A percentile compares a stretch with the other conserved stretches of the same genome.
phyloP scores from a whole-genome alignment of 306 rosid genomes.

The Sindora glabra region DNA sequence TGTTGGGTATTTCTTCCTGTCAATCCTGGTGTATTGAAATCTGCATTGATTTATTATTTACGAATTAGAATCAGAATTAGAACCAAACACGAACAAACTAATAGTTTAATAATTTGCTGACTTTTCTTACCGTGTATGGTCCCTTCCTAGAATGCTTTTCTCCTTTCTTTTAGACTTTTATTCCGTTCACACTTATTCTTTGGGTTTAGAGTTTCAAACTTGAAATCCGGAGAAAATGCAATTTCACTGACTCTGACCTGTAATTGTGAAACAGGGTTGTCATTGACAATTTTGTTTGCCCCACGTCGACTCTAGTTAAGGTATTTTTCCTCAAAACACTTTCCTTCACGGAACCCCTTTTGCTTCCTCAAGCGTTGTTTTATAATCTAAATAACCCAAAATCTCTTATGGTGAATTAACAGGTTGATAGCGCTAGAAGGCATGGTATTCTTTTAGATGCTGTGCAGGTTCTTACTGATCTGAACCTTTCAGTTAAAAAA shows the following conservation, averaged over 20 bases:
- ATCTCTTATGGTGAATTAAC: constrained; percentile 13
- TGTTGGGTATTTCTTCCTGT: background rate
- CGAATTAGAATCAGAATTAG: background rate
- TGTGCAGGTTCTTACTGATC: constrained; percentile 77
- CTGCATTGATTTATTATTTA: no score
- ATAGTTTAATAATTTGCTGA: constrained; percentile 12
- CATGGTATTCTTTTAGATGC: constrained; percentile 85
- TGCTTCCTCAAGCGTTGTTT: no score
- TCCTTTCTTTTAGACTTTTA: background rate
- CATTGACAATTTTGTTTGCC: constrained; percentile 79
- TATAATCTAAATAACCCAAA: background rate
- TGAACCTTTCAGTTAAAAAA: constrained; percentile 70
- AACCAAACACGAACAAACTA: background rate
- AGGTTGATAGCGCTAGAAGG: constrained; percentile 93
- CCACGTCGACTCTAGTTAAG: constrained; percentile 80
- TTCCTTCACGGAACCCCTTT: background rate
- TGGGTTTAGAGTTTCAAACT: background rate
- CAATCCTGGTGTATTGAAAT: no score
- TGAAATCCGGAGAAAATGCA: background rate
- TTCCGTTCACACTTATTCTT: background rate
- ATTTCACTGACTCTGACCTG: constrained; percentile 38
- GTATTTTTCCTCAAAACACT: constrained; percentile 31
- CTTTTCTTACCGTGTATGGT: constrained; percentile 13
- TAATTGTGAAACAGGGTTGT: constrained; percentile 56
- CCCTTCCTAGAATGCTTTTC: constrained; percentile 18